Percentiles rank a stretch among this genome's conserved stretches.
Evolutionary conservation across 306 rosid genomes (phyloP).

Genomic region (Glycine tomentella): DNA sequence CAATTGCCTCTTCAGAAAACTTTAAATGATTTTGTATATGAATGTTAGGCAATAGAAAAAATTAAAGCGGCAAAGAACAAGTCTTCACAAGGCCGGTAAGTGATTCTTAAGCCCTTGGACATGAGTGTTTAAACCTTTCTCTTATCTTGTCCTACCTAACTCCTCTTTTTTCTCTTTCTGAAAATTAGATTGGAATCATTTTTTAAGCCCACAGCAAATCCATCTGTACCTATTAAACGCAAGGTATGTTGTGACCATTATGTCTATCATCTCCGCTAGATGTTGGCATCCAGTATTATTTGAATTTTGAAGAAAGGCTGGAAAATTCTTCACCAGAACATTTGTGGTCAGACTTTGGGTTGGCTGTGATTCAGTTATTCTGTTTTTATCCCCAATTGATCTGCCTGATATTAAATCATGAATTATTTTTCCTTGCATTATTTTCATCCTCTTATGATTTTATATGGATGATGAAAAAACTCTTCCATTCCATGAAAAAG

Average conservation of each 20-base stretch:
- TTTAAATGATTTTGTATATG: constrained; percentile 46
- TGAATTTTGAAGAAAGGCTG: constrained; percentile 15
- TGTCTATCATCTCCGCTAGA: constrained; percentile 29
- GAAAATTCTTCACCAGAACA: constrained; percentile 15
- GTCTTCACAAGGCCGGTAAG: constrained; percentile 92
- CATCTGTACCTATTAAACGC: constrained; percentile 78
- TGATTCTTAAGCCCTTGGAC: constrained; percentile 38
- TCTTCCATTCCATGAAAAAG: constrained; percentile 17
- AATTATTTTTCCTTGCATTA: constrained; percentile 33
- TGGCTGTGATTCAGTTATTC: constrained; percentile 32
- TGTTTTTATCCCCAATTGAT: constrained; percentile 26
- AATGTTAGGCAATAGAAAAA: constrained; percentile 84
- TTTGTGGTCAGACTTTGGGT: constrained; percentile 30
- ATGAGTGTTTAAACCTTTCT: constrained; percentile 23
- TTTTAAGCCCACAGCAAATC: constrained; percentile 75
- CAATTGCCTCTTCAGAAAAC: constrained; percentile 39
- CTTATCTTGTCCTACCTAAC: constrained; percentile 28
- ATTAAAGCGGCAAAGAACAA: constrained; percentile 96
- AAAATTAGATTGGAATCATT: constrained; percentile 82
- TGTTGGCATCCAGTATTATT: constrained; percentile 23
- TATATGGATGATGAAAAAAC: constrained; percentile 6
- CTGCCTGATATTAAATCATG: constrained; percentile 31
- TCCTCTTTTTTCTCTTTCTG: constrained; percentile 41
- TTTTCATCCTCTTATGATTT: constrained; percentile 20
- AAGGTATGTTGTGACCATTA: constrained; percentile 65